Percentiles rank a stretch among this genome's conserved stretches.
Evolutionary conservation across 257 asterid genomes (phyloP).

Genomic region (Solanum pimpinellifolium): DNA sequence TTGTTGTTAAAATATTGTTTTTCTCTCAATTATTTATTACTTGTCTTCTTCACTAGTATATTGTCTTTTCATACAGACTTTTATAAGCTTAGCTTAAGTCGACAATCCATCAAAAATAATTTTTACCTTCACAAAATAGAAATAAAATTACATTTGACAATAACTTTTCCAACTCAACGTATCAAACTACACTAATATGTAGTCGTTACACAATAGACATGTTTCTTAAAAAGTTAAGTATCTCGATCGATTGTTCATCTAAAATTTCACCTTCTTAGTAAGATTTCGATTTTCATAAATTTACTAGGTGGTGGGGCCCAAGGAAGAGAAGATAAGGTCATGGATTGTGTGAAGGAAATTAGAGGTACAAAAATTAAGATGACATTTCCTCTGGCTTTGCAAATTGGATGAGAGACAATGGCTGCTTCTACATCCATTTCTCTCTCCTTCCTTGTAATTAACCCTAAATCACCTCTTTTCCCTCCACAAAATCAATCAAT

Average conservation of each 20-base stretch:
- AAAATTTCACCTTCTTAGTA: not conserved
- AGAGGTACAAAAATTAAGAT: not conserved
- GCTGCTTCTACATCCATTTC: not conserved
- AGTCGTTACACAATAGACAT: too few relatives aligned
- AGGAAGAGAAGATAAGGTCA: not conserved
- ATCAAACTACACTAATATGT: not conserved
- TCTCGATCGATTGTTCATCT: rapidly evolving
- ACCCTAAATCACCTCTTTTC: not conserved
- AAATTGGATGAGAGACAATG: not conserved
- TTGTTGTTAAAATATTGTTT: not conserved
- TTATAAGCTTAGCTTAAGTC: not conserved
- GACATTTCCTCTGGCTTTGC: not conserved
- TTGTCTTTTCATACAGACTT: too few relatives aligned
- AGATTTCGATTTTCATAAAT: too few relatives aligned
- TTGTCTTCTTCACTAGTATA: not conserved
- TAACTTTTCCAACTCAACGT: not conserved
- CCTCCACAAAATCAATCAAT: not conserved
- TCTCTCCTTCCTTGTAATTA: not conserved
- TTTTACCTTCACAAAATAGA: not conserved
- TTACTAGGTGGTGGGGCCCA: not conserved
- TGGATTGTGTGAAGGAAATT: not conserved
- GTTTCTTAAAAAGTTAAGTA: too few relatives aligned
- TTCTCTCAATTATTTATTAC: not conserved
- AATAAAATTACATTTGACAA: too few relatives aligned
- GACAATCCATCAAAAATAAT: rapidly evolving